These are phyloP conservation scores for Lyophyllum semitale DNA, from an alignment of 768 basidiomycete genomes.

Conservation along the genomic window DNA sequence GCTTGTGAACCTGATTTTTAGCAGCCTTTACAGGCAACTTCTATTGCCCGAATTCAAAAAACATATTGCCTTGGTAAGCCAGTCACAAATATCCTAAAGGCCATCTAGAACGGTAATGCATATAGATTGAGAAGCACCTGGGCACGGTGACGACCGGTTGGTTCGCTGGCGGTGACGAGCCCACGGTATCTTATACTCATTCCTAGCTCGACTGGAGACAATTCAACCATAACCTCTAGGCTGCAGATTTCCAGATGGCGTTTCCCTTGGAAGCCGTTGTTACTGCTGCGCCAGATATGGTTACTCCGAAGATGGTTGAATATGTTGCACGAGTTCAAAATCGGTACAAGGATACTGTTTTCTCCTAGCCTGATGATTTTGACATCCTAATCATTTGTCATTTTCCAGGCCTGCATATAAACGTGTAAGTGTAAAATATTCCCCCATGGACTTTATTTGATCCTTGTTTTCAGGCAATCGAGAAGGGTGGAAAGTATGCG, in stretches of 20 bases:
- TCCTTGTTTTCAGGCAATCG: conserved; percentile 21
- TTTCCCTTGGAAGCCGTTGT: conserved; percentile 26
- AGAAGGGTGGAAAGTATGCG: conserved; percentile 34
- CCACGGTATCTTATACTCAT: conserved; percentile 20
- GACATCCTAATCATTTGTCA: not conserved
- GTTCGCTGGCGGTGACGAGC: conserved; percentile 21
- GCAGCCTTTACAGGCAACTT: conserved; percentile 22
- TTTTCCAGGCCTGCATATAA: conserved; percentile 13
- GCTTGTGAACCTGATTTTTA: conserved; percentile 29
- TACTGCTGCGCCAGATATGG: conserved; percentile 11
- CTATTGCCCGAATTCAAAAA: conserved; percentile 29
- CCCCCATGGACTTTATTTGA: conserved; percentile 1
- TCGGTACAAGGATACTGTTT: conserved; percentile 16
- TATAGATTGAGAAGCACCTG: conserved; percentile 17
- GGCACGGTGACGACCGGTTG: conserved; percentile 14
- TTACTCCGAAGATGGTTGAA: conserved; percentile 21
- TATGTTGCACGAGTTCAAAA: conserved; percentile 24
- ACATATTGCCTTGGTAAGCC: conserved; percentile 28
- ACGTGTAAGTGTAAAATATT: conserved; percentile 5
- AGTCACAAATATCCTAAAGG: not conserved
- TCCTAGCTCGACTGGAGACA: too few species aligned
- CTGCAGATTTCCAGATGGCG: conserved; percentile 30
- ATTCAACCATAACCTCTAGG: too few species aligned
- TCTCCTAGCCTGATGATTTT: not conserved
- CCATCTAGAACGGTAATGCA: not conserved